phyloP scores from a whole-genome alignment of 2,329 filamentous ascomycete genomes.

The Clonostachys byssicola region DNA sequence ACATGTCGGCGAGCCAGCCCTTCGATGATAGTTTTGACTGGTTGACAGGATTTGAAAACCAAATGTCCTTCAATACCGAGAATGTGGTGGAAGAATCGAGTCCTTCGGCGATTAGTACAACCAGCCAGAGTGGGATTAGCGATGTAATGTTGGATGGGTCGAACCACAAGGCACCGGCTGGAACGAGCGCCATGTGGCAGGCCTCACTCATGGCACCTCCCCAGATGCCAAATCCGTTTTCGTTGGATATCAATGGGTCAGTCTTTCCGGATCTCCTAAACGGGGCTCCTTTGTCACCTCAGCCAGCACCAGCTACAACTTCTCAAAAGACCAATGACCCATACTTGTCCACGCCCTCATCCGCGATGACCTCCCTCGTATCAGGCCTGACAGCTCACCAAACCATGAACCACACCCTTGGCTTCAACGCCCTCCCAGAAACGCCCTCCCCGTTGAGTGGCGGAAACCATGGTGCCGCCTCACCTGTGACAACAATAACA shows the following conservation, averaged over 20 bases:
- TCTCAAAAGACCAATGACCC: slow-evolving; percentile 66
- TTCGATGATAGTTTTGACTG: slow-evolving; percentile 81
- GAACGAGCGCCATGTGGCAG: slow-evolving; percentile 63
- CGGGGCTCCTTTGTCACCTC: slow-evolving; percentile 71
- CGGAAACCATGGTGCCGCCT: slow-evolving; percentile 48
- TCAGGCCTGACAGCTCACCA: slow-evolving; percentile 54
- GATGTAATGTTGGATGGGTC: slow-evolving; percentile 87
- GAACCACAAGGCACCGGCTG: slow-evolving; percentile 54
- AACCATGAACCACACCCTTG: slow-evolving; percentile 62
- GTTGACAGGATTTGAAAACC: slow-evolving; percentile 74
- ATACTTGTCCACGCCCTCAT: slow-evolving; percentile 74
- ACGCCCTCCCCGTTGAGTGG: slow-evolving; percentile 69
- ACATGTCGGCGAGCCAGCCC: slow-evolving; percentile 52
- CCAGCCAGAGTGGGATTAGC: slow-evolving; percentile 86
- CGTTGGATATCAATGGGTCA: slow-evolving; percentile 68
- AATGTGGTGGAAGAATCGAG: slow-evolving; percentile 88
- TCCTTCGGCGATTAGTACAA: slow-evolving; percentile 91
- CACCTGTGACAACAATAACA: slow-evolving; percentile 60
- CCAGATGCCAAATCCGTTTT: slow-evolving; percentile 64
- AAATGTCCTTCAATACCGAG: slow-evolving; percentile 72
- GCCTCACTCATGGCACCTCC: slow-evolving; percentile 65
- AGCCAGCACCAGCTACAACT: slow-evolving; percentile 48
- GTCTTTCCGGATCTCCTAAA: slow-evolving; percentile 75
- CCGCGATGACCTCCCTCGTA: slow-evolving; percentile 71
- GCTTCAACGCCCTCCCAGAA: slow-evolving; percentile 62